Conservation (phyloP, 2,329 filamentous ascomycete genomes). For the Aspergillus versicolor region DNA sequence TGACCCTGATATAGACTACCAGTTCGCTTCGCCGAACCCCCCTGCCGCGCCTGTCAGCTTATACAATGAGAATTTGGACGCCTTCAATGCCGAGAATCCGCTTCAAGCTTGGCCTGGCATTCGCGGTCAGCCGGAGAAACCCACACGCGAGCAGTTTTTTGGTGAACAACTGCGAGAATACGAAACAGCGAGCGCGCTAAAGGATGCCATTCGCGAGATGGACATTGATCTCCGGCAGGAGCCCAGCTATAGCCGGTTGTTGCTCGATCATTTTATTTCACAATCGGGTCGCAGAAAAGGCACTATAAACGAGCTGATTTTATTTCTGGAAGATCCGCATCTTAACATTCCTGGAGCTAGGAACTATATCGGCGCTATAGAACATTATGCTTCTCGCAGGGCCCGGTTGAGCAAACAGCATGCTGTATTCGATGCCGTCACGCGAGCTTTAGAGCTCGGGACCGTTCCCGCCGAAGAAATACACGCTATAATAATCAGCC, state of each 20-base stretch:
- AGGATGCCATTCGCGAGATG: constrained; percentile 26
- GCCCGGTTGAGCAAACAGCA: constrained; percentile 18
- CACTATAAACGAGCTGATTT: constrained; percentile 23
- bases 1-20: constrained; percentile 18
- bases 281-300: constrained; percentile 12
- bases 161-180: constrained; percentile 20
- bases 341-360: constrained; percentile 36
- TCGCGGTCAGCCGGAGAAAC: not conserved
- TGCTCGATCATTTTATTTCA: constrained; percentile 33
- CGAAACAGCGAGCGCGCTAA: constrained; percentile 29
- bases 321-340: constrained; percentile 37
- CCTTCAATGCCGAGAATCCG: constrained; percentile 8
- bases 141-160: constrained; percentile 16
- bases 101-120: not conserved
- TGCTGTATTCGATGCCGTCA: constrained; percentile 26
- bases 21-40: constrained; percentile 18
- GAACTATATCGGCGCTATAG: constrained; percentile 34
- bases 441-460: constrained; percentile 34
- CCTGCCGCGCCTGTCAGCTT: constrained; percentile 20
- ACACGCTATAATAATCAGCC: constrained; percentile 27
- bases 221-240: constrained; percentile 35
- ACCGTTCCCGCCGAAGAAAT: constrained; percentile 35
- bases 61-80: constrained; percentile 21
- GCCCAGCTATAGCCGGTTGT: constrained; percentile 35
- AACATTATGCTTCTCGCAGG: constrained; percentile 24